A percentile compares a stretch with the other conserved stretches of the same genome.
These are phyloP conservation scores for Acanthamoeba sp. DNA, from an alignment of 208 protist species.

Conservation along the genomic window DNA sequence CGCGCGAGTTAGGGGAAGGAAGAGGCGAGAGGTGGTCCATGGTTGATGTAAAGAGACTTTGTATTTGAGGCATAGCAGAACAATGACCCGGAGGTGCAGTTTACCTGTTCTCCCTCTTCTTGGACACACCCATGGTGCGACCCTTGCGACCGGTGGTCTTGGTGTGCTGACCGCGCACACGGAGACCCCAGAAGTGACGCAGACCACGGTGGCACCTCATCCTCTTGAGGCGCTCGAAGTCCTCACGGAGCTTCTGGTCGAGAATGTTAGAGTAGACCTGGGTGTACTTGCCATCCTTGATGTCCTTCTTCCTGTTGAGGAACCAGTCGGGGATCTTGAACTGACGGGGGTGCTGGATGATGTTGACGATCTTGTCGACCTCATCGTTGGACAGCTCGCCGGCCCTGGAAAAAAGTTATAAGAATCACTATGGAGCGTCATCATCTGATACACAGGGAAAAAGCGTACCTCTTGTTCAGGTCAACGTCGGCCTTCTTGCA, in stretches of 20 bases:
- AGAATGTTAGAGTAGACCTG: conserved; percentile 98
- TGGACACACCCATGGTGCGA: conserved; percentile 94
- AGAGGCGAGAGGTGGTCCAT: no score
- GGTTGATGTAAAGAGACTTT: conserved; percentile 10
- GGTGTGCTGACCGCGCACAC: conserved; percentile 99
- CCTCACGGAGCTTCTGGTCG: conserved; percentile 98
- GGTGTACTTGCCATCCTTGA: conserved; percentile 97
- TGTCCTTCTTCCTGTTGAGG: conserved; percentile 99
- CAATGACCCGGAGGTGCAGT: not conserved
- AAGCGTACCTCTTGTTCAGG: conserved; percentile 93
- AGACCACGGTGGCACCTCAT: conserved; percentile 98
- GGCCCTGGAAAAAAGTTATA: conserved; percentile 76
- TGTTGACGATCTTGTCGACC: conserved; percentile 97
- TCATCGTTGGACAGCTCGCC: conserved; percentile 93
- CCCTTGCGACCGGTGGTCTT: conserved; percentile 99
- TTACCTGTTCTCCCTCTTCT: conserved; percentile 90
- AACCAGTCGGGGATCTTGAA: conserved; percentile 99
- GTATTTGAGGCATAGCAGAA: conserved; percentile 48
- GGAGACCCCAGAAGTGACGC: conserved; percentile 98
- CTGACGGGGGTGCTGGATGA: conserved; percentile 98
- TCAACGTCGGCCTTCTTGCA: conserved; percentile 99
- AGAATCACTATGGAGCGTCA: not conserved
- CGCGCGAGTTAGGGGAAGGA: no score
- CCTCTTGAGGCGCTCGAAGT: conserved; percentile 99
- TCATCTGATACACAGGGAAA: not conserved